Evolutionary conservation across 1,139 yeast genomes (phyloP), one percentile per base, ranked within the genome.

Genomic region (Kluyveromyces sp.): DNA sequence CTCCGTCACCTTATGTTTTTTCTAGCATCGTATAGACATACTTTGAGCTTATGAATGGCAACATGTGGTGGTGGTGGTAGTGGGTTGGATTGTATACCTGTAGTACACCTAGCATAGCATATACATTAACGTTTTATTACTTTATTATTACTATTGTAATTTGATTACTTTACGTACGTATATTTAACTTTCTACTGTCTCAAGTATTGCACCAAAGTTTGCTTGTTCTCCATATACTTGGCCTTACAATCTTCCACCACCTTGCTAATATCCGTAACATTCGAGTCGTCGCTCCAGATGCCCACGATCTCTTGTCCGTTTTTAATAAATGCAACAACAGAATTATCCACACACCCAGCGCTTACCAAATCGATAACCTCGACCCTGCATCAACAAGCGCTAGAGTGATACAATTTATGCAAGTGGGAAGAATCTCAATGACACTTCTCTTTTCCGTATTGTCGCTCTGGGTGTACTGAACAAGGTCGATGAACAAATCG

Each of bases 311-410:
- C 68, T 32, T 59, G 54, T 36, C 64, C 66, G 43, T 58, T 54
- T 42, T 65, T 66, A 4, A 62, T 58, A 41, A 63, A 67, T 37
- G 70, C 62, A 32, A 61, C 54, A 2, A 66, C 64, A 46, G 61
- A 65, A 33, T 59, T 60, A 10, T 58, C 53, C 43, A 57, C 77
- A 47, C 77, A 75, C 0, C 89, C 90, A 49, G 89, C 79, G 4
- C 90, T 77, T 2, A 89, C 89, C 46, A 90, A 68, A 61, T 89
- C 96, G 48, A 77, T 71, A 28, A 88, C 65, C 56, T 88, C 94
- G 37, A 90, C 81, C 4, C 89, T 0, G 96, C 83, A 63, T 90
- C 94, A 1, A 85, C 81, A 50, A 90, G 65, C 0, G 96, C 96
- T 48, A 87, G 63, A 5, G 86, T 76, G 2, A 84, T 72, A 45